These are phyloP conservation scores for Fusarium tjaetaba DNA, from an alignment of 2,329 filamentous ascomycete genomes.

Conservation along the genomic window DNA sequence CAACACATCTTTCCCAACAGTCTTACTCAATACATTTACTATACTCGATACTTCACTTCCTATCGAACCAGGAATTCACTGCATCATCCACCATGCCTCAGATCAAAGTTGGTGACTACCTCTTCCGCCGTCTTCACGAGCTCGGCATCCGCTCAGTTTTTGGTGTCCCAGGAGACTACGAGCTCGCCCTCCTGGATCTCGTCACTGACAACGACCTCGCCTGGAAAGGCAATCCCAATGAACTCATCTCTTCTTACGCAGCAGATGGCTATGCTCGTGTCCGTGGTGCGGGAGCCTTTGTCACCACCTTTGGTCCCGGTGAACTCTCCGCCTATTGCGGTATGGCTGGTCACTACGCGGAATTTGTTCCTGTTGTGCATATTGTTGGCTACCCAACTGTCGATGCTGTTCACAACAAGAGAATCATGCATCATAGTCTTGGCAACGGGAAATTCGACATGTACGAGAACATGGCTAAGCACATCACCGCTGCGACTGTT, in stretches of 20 bases:
- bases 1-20: not conserved
- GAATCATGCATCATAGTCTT: slow-evolving; percentile 3
- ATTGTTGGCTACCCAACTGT: not conserved
- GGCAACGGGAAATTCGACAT: not conserved
- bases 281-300: not conserved
- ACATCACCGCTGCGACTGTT: not conserved
- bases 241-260: not conserved
- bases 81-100: not conserved
- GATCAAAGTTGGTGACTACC: slow-evolving; percentile 1
- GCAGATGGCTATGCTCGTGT: not conserved
- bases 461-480: not conserved
- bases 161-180: not conserved
- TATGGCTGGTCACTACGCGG: not conserved
- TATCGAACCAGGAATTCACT: not conserved
- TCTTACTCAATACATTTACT: not conserved
- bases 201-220: not conserved
- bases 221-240: not conserved
- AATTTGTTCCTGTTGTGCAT: not conserved
- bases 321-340: not conserved
- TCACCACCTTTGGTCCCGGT: not conserved
- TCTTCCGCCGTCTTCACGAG: not conserved
- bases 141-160: not conserved
- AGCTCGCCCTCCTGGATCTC: not conserved
- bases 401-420: not conserved
- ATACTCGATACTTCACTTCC: not conserved